A percentile compares a stretch with the other conserved stretches of the same genome.
These are phyloP conservation scores for Kodamaea sagamina DNA, from an alignment of 805 yeast species.

Conservation along the genomic window DNA sequence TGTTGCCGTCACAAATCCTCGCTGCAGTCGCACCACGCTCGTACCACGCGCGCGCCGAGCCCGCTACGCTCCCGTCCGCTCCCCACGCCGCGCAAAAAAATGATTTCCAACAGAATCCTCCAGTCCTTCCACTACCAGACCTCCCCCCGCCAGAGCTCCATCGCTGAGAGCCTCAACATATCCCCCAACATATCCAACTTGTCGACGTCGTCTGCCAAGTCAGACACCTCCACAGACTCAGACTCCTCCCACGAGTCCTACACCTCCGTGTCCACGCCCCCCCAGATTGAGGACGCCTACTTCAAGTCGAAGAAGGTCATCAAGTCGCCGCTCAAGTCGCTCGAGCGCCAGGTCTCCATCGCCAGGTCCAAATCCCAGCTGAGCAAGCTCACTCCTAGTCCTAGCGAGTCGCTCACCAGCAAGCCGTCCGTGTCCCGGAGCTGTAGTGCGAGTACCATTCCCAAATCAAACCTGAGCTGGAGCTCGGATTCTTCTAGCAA, in stretches of 20 bases:
- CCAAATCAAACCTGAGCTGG: not conserved
- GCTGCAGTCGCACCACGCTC: no score
- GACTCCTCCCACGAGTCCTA: not conserved
- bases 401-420: not conserved
- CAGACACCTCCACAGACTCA: not conserved
- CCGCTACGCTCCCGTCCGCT: no score
- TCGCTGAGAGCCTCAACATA: no score
- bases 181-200: no score
- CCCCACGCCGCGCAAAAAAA: no score
- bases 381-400: not conserved
- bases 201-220: not conserved
- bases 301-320: constrained; percentile 3
- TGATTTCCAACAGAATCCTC: no score
- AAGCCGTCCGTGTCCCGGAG: not conserved
- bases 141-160: no score
- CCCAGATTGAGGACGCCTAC: not conserved
- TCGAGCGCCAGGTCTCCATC: constrained; percentile 25
- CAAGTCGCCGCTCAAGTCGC: constrained; percentile 17
- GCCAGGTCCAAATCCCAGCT: constrained; percentile 19
- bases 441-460: not conserved
- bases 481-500: not conserved
- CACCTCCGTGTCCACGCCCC: not conserved
- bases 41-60: no score
- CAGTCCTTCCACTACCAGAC: no score
- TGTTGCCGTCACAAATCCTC: no score